phyloP scores from a whole-genome alignment of 768 basidiomycete genomes.

The Amanita fuliginea region DNA sequence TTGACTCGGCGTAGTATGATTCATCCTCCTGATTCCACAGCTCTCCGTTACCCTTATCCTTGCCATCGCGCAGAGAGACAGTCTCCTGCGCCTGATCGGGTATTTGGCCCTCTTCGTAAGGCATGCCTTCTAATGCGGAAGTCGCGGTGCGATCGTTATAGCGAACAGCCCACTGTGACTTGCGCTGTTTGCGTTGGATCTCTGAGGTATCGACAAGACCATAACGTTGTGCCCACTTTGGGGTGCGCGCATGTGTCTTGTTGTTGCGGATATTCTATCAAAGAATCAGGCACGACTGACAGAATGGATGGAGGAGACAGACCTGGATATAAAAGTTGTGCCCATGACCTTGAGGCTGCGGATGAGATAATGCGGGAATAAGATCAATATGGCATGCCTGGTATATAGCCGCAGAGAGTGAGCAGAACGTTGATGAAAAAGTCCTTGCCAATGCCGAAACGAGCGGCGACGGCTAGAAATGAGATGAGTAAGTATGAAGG shows the following conservation, averaged over 20 bases:
- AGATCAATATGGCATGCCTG: slow-evolving; percentile 33
- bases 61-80: slow-evolving; percentile 13
- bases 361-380: slow-evolving; percentile 1
- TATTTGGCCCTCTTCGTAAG: slow-evolving; percentile 75
- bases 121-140: slow-evolving; percentile 59
- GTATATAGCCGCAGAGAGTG: slow-evolving; percentile 88
- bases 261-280: slow-evolving; percentile 88
- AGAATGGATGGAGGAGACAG: slow-evolving; percentile 6
- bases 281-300: neutral
- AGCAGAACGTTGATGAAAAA: slow-evolving; percentile 86
- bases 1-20: slow-evolving; percentile 48
- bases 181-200: slow-evolving; percentile 65
- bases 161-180: slow-evolving; percentile 79
- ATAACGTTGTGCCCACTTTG: slow-evolving; percentile 88
- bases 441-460: slow-evolving; percentile 86
- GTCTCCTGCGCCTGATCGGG: slow-evolving; percentile 11
- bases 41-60: slow-evolving; percentile 41
- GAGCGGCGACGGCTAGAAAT: slow-evolving; percentile 72
- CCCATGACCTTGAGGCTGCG: slow-evolving; percentile 48
- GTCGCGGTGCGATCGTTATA: slow-evolving; percentile 73
- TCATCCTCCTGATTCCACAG: slow-evolving; percentile 75
- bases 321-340: slow-evolving; percentile 95
- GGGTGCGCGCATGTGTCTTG: slow-evolving; percentile 85
- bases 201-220: slow-evolving; percentile 79
- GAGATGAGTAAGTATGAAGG: neutral